Conservation (phyloP, 2,329 filamentous ascomycete species). For the Ceratocystis diversiconidia region DNA sequence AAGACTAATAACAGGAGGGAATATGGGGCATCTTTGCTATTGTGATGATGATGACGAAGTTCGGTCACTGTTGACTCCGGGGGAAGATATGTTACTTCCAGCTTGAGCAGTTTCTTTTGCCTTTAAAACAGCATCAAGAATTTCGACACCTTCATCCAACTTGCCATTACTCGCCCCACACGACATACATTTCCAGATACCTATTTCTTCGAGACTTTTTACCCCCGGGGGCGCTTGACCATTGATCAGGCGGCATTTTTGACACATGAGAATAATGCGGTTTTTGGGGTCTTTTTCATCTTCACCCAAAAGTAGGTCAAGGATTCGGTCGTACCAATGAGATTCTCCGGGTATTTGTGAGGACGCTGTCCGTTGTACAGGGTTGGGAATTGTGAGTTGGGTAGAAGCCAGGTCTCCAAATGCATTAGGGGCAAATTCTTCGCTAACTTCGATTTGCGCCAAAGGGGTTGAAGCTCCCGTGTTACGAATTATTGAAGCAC, state of each 20-base stretch:
- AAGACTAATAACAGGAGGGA: background rate
- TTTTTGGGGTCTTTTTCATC: slow-evolving; percentile 90
- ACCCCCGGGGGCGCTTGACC: slow-evolving; percentile 87
- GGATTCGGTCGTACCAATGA: slow-evolving; percentile 87
- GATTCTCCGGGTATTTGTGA: slow-evolving; percentile 27
- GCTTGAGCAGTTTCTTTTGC: slow-evolving; percentile 11
- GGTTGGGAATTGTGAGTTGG: slow-evolving; percentile 17
- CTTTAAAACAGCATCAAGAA: slow-evolving; percentile 50
- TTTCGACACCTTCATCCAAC: slow-evolving; percentile 59
- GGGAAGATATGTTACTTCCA: background rate
- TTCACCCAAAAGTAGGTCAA: slow-evolving; percentile 85
- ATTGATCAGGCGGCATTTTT: slow-evolving; percentile 73
- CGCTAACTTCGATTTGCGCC: slow-evolving; percentile 34
- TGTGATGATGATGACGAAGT: background rate
- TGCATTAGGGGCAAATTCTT: slow-evolving; percentile 60
- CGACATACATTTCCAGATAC: slow-evolving; percentile 76
- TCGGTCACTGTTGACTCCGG: no score
- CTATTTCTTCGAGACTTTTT: slow-evolving; percentile 61
- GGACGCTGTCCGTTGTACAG: background rate
- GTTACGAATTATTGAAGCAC: slow-evolving; percentile 23
- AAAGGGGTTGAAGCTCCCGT: slow-evolving; percentile 21
- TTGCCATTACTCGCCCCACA: slow-evolving; percentile 73
- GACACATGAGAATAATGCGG: slow-evolving; percentile 74
- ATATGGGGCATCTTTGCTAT: background rate
- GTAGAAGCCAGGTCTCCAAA: slow-evolving; percentile 29